Evolutionary conservation across 306 rosid genomes (phyloP), one percentile per base, ranked within the genome.

Genomic region (Datisca glomerata): DNA sequence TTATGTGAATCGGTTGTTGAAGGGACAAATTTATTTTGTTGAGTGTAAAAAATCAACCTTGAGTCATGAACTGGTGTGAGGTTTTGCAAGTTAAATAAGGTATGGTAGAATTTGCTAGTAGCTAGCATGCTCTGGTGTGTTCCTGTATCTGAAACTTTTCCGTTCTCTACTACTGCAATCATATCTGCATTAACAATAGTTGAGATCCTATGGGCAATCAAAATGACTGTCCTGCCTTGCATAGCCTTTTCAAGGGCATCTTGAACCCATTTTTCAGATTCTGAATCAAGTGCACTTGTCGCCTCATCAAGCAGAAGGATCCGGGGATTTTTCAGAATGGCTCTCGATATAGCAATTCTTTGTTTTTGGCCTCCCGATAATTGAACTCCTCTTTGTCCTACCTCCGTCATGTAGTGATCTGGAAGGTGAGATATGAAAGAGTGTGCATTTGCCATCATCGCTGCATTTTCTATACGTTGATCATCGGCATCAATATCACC

Each of bases 341-440:
- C 93, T 75, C 93, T 74, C 39, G 96, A 93, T 48, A 85, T 80
- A 28, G 93, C 91, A 24, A 85, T 60, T 69, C 93, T 74, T 61
- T 85, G 93, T 63, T 85, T 85, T 61, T 85, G 96, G 3, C 93
- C 96, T 55, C 96, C 93, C 45, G 91, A 85, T 61, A 80, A 53
- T 69, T 85, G 96, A 36, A 81, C 63, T 3, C 96, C 96, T 58
- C 91, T 68, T 51, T 85, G 74, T 55, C 91, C 93, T 28, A 80
- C 91, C 80, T 81, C 79, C 49, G 93, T 81, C 35, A 40, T 63
- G 71, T 86, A 86, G 33, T 75, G 75, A 60, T 75, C 53, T 21
- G 96, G 94, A 47, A 86, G 79, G 24, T 78, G 70, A 51, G 91
- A 70, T 69, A 81, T 65, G 57, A 81, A 86, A 59, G 76, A 48